A percentile compares a stretch with the other conserved stretches of the same genome.
These are phyloP conservation scores for Pichia californica DNA, from an alignment of 805 yeast species.

Conservation along the genomic window DNA sequence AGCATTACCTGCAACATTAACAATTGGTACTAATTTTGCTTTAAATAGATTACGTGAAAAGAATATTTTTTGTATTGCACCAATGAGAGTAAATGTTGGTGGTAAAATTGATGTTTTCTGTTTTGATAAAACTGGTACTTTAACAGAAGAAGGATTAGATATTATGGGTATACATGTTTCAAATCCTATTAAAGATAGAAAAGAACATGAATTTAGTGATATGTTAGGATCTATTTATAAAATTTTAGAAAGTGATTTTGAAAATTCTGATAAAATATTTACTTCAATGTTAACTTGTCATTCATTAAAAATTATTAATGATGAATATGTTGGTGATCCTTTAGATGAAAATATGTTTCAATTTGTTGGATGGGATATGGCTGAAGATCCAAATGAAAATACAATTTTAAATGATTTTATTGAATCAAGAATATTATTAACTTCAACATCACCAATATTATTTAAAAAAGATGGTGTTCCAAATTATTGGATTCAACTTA, in stretches of 20 bases:
- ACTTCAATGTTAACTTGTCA: constrained; percentile 73
- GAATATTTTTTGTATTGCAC: constrained; percentile 83
- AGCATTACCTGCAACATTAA: constrained; percentile 93
- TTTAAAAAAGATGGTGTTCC: constrained; percentile 30
- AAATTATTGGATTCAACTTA: constrained; percentile 30
- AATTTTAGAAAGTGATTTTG: constrained; percentile 11
- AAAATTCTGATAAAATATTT: constrained; percentile 20
- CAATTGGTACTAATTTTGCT: constrained; percentile 95
- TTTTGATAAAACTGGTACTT: constrained; percentile 95
- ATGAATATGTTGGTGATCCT: constrained; percentile 87
- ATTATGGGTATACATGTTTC: constrained; percentile 50
- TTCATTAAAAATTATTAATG: constrained; percentile 73
- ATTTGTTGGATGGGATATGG: constrained; percentile 71
- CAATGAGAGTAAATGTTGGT: constrained; percentile 92
- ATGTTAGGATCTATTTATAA: constrained; percentile 14
- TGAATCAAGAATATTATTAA: constrained; percentile 32
- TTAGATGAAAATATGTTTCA: constrained; percentile 89
- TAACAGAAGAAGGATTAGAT: constrained; percentile 95
- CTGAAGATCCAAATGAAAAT: constrained; percentile 53
- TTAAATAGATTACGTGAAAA: constrained; percentile 62
- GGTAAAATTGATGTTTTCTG: constrained; percentile 88
- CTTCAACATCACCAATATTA: constrained; percentile 38
- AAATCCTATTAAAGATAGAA: constrained; percentile 27
- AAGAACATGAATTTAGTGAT: constrained; percentile 24
- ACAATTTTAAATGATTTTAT: constrained; percentile 16